Base-by-base conservation (phyloP, 257 asterid species). In the Solanum tacnaense region DNA sequence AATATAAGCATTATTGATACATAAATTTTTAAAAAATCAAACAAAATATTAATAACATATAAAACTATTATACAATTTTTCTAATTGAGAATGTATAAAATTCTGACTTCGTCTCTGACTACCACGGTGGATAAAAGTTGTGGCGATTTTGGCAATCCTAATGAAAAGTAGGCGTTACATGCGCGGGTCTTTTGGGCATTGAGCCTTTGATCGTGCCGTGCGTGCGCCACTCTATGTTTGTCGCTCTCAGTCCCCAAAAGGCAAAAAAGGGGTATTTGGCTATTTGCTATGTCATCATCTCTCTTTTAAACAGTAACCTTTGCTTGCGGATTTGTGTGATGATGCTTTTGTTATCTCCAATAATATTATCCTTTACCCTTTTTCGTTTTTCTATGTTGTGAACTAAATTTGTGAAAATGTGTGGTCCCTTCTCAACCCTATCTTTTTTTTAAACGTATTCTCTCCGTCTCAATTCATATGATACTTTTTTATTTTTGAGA, bases 181-280 rank as follows among this genome's bases (percentile, higher is more conserved):
- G 84, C 58, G 52, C 13, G 62, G n/a, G 84, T 39, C n/a, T 78
- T 27, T 39, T 38, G 58, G 18, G 35, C 60, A n/a, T 76, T n/a
- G 60, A n/a, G 21, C 83, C 83, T 75, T 75, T 36, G 20, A 75
- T 31, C 62, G 84, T 78, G 36, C 84, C 21, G 84, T 25, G 60
- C 84, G 84, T 39, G 84, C 85, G 85, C 85, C 85, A 81, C n/a
- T 36, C 67, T 27, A 46, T 46, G 27, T 46, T 46, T 81, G 85
- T 81, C 84, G 84, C 84, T 81, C 39, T 46, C 85, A 78, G 35
- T 36, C 20, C 58, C 56, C 84, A 41, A 46, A 79, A 41, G 36
- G 58, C 67, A 5, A 79, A 79, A 76, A 79, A 79, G 85, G 67
- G 39, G 10, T 81, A 27, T 81, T 79, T 78, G 65, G 84, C 65